phyloP scores from a whole-genome alignment of 768 basidiomycete genomes.

The Xerocomus brunneocitrinus region DNA sequence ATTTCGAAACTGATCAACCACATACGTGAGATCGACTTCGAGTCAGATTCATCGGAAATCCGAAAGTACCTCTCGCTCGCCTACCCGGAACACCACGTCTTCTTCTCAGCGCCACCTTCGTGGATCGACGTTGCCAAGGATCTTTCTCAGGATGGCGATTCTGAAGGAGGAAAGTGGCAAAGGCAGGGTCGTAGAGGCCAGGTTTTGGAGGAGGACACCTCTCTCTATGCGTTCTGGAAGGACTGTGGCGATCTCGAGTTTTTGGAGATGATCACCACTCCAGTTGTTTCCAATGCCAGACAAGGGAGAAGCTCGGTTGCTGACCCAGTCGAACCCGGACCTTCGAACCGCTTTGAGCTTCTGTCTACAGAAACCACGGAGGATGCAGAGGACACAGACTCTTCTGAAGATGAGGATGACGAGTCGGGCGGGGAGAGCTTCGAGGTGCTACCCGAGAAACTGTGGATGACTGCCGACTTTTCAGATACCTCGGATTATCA shows the following conservation, averaged over 20 bases:
- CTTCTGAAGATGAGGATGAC: constrained; percentile 3
- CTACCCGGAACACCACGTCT: constrained; percentile 46
- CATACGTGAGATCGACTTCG: constrained; percentile 31
- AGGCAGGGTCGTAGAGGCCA: constrained; percentile 27
- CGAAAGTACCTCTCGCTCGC: constrained; percentile 38
- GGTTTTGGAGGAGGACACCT: constrained; percentile 18
- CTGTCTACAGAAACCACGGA: constrained; percentile 1
- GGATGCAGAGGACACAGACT: constrained; percentile 1
- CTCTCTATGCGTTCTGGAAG: constrained; percentile 51
- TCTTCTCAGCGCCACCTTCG: constrained; percentile 39
- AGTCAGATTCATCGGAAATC: constrained; percentile 37
- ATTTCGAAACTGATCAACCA: constrained; percentile 45
- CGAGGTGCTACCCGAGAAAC: constrained; percentile 23
- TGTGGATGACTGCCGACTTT: constrained; percentile 23
- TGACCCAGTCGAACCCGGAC: background rate
- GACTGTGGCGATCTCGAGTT: constrained; percentile 45
- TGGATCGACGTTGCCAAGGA: constrained; percentile 39
- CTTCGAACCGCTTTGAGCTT: constrained; percentile 18
- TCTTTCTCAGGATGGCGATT: constrained; percentile 11
- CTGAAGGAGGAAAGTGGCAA: constrained; percentile 32
- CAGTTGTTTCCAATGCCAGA: background rate
- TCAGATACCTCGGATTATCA: background rate
- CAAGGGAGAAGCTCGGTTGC: background rate
- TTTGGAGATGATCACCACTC: constrained; percentile 23
- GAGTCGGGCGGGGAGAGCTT: background rate